phyloP scores from a whole-genome alignment of 768 basidiomycete genomes.

The Xerocomellus dryophilus region DNA sequence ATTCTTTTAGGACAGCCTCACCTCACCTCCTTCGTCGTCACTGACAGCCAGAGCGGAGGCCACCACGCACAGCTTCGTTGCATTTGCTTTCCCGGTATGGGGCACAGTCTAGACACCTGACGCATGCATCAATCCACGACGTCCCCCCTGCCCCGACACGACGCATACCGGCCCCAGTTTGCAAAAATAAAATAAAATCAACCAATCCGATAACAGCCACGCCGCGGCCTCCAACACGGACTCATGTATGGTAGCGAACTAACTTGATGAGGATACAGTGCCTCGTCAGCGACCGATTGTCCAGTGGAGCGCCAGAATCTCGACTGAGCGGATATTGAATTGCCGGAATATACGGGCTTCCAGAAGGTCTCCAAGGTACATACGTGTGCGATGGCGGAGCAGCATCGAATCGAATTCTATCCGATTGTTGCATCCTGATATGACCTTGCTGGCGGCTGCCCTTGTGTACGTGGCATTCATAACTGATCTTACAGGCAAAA shows the following conservation, averaged over 20 bases:
- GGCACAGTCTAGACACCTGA: constrained; percentile 11
- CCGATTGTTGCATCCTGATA: constrained; percentile 12
- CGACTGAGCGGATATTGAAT: constrained; percentile 34
- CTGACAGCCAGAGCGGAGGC: constrained; percentile 1
- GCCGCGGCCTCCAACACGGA: constrained; percentile 2
- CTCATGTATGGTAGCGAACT: constrained; percentile 13
- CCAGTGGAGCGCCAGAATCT: constrained; percentile 26
- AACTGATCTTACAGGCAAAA: constrained; percentile 15
- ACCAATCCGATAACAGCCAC: constrained; percentile 6
- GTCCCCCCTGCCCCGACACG: constrained; percentile 9
- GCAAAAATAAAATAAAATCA: constrained; percentile 1
- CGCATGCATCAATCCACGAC: constrained; percentile 19
- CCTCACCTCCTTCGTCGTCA: neutral
- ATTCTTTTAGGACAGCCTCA: constrained; percentile 27
- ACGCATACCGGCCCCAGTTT: neutral
- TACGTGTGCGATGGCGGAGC: constrained; percentile 16
- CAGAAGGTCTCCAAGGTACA: constrained; percentile 22
- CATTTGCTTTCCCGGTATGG: constrained; percentile 7
- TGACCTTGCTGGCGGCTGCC: constrained; percentile 9
- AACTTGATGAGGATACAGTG: constrained; percentile 18
- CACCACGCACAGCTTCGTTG: constrained; percentile 9
- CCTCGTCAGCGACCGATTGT: constrained; percentile 8
- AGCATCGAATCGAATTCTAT: constrained; percentile 23
- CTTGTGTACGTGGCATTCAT: constrained; percentile 25
- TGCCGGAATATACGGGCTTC: constrained; percentile 28